Conservation (phyloP, 345 rosid species). For the Dipteronia dyeriana region DNA sequence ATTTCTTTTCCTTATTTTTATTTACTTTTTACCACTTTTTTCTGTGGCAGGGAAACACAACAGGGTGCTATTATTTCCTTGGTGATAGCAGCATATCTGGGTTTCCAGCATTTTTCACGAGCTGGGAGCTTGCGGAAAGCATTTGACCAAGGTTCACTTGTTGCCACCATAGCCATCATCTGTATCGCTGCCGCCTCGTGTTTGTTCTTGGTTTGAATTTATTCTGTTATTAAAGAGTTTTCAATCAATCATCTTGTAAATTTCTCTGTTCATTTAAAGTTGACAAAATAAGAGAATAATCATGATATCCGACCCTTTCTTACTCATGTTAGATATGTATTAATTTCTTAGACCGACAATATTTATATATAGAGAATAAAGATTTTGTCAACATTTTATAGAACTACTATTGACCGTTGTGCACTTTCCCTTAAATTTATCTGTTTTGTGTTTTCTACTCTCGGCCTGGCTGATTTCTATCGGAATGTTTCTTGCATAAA, state of each 20-base stretch:
- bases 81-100: constrained; percentile 66
- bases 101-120: constrained; percentile 86
- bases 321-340: not conserved
- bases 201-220: constrained; percentile 45
- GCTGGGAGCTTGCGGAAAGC: constrained; percentile 63
- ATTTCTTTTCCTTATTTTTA: constrained; percentile 12
- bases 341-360: not conserved
- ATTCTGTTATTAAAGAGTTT: constrained; percentile 3
- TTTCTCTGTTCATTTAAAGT: constrained; percentile 19
- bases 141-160: constrained; percentile 74
- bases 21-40: constrained; percentile 12
- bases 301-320: constrained; percentile 4
- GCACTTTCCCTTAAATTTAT: not conserved
- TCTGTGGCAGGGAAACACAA: constrained; percentile 65
- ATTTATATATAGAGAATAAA: not conserved
- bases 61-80: constrained; percentile 64
- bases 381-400: not conserved
- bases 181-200: constrained; percentile 51
- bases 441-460: not conserved
- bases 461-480: not conserved
- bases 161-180: constrained; percentile 70
- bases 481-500: not conserved
- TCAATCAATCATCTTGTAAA: constrained; percentile 30
- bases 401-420: not conserved
- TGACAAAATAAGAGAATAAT: constrained; percentile 27